Evolutionary conservation across 306 rosid species (phyloP).

Genomic region (Inga laurina): DNA sequence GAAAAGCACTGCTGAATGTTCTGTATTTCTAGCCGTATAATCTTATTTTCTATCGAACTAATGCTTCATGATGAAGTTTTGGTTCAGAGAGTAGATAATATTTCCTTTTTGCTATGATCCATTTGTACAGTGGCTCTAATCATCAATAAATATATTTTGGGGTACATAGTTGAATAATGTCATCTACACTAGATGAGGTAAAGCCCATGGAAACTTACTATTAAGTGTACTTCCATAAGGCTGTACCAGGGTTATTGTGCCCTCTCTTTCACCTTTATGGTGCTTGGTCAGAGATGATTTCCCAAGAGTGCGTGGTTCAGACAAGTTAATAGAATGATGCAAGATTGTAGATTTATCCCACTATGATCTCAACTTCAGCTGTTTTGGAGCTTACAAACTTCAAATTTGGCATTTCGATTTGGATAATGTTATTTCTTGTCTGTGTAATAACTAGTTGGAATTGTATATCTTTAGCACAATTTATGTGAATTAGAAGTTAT

Average conservation of each 20-base stretch:
- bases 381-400: conserved; percentile 13
- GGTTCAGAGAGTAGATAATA: not conserved
- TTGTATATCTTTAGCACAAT: not conserved
- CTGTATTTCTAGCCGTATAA: not conserved
- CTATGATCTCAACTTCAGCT: conserved; percentile 10
- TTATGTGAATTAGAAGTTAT: conserved; percentile 46
- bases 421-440: conserved; percentile 14
- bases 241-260: not conserved
- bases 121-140: conserved; percentile 5
- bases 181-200: not conserved
- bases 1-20: not conserved
- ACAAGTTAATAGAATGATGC: conserved; percentile 12
- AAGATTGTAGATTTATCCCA: not conserved
- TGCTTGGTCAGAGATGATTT: conserved; percentile 19
- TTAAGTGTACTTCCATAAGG: conserved; percentile 10
- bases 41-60: not conserved
- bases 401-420: conserved; percentile 2
- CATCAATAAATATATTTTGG: not conserved
- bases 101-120: not conserved
- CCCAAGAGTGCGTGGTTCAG: not conserved
- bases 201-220: not conserved
- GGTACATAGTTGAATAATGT: conserved; percentile 3
- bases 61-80: not conserved
- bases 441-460: conserved; percentile 10
- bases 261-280: conserved; percentile 18